Evolutionary conservation across 257 asterid species (phyloP).

Genomic region (Anisodus acutangulus): DNA sequence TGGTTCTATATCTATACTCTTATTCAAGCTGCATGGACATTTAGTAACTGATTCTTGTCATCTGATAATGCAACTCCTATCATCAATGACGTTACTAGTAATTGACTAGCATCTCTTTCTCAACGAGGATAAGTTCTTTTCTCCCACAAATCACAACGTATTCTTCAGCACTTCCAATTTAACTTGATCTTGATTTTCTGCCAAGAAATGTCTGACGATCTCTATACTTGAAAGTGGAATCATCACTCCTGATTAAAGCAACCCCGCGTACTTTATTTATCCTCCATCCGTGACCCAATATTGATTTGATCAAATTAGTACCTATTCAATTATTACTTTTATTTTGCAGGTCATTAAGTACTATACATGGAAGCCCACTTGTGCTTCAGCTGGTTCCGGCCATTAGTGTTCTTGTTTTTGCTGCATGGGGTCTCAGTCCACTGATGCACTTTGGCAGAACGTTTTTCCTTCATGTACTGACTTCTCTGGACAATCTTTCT

Average conservation of each 20-base stretch:
- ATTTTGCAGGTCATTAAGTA: constrained; percentile 40
- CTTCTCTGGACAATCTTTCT: constrained; percentile 27
- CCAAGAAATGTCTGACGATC: neutral
- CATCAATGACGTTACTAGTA: neutral
- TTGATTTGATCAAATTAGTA: neutral
- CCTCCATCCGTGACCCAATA: neutral
- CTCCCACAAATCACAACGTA: neutral
- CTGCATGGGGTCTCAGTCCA: constrained; percentile 89
- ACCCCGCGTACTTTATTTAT: neutral
- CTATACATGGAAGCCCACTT: constrained; percentile 37
- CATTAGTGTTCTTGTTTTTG: constrained; percentile 62
- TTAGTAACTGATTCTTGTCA: constrained; percentile 3
- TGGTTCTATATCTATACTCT: neutral
- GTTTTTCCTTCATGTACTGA: constrained; percentile 61
- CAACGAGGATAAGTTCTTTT: neutral
- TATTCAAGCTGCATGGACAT: constrained; percentile 22
- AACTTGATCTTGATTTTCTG: neutral
- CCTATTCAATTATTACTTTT: constrained; percentile 9
- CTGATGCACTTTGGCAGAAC: constrained; percentile 67
- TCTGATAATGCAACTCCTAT: constrained; percentile 1
- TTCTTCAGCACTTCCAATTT: neutral
- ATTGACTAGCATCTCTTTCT: constrained; percentile 14
- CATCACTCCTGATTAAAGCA: neutral
- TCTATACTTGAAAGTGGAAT: constrained; percentile 4
- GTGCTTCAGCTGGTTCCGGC: constrained; percentile 46